Evolutionary conservation across 768 basidiomycete genomes (phyloP).

Genomic region (Coprinopsis cinerea): DNA sequence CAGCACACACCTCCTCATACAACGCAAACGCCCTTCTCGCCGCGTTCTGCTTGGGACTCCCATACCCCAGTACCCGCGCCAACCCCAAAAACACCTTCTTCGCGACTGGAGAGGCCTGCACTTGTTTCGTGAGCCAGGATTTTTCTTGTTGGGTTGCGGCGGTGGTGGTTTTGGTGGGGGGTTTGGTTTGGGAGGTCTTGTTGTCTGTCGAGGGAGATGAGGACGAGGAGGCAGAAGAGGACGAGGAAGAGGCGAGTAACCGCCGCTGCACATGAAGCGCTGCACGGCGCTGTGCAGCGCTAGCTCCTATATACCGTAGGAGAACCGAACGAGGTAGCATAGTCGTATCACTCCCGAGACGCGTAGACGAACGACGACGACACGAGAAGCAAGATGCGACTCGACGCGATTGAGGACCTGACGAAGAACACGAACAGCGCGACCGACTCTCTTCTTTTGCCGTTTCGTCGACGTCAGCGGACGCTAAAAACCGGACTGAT

Average conservation of each 20-base stretch:
- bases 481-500: background rate
- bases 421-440: too few relatives aligned
- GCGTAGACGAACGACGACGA: too few relatives aligned
- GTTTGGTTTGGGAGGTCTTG: background rate
- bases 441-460: too few relatives aligned
- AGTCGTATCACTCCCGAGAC: too few relatives aligned
- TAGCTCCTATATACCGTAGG: too few relatives aligned
- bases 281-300: too few relatives aligned
- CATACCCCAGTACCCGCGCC: constrained; percentile 52
- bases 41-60: constrained; percentile 54
- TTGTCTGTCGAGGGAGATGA: too few relatives aligned
- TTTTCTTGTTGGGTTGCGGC: constrained; percentile 16
- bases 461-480: background rate
- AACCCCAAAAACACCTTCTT: constrained; percentile 41
- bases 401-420: too few relatives aligned
- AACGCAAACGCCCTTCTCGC: constrained; percentile 51
- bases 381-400: too few relatives aligned
- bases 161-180: background rate
- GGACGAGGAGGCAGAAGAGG: background rate
- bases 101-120: constrained; percentile 44
- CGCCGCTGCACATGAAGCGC: too few relatives aligned
- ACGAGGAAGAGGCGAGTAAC: too few relatives aligned
- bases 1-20: constrained; percentile 52
- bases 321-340: constrained; percentile 8
- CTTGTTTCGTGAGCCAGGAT: constrained; percentile 51